These are phyloP conservation scores for Monocercomonoides exilis DNA, from an alignment of 78 protist species.

Conservation along the genomic window DNA sequence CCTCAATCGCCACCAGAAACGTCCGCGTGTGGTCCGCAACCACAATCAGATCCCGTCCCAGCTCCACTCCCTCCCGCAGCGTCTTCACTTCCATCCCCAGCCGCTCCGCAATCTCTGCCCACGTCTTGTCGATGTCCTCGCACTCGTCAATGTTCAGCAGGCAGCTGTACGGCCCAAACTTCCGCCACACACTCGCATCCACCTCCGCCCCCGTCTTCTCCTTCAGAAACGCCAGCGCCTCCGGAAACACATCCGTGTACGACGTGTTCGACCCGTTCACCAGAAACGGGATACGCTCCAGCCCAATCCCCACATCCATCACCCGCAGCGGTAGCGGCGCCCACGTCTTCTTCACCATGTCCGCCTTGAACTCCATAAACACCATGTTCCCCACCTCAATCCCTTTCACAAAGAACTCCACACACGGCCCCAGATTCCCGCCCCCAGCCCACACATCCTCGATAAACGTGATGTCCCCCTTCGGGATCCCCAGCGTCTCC, in stretches of 20 bases:
- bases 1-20: conserved; percentile 20
- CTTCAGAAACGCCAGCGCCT: not conserved
- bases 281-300: conserved; percentile 39
- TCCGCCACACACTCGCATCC: not conserved
- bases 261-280: conserved; percentile 41
- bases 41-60: conserved; percentile 1
- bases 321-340: conserved; percentile 12
- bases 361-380: conserved; percentile 24
- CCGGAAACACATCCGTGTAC: conserved; percentile 24
- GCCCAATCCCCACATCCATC: conserved; percentile 43
- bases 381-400: conserved; percentile 47
- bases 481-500: not conserved
- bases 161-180: conserved; percentile 23
- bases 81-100: not conserved
- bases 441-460: conserved; percentile 44
- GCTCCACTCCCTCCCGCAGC: not conserved
- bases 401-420: conserved; percentile 36
- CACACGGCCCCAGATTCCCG: conserved; percentile 42
- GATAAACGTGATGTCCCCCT: conserved; percentile 20
- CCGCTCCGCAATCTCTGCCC: not conserved
- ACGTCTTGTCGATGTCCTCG: conserved; percentile 13
- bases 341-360: not conserved
- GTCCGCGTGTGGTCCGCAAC: conserved; percentile 36
- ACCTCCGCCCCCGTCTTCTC: not conserved
- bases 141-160: conserved; percentile 37